These are phyloP conservation scores for Neurospora sp. DNA, from an alignment of 495 filamentous ascomycete species.

Conservation along the genomic window DNA sequence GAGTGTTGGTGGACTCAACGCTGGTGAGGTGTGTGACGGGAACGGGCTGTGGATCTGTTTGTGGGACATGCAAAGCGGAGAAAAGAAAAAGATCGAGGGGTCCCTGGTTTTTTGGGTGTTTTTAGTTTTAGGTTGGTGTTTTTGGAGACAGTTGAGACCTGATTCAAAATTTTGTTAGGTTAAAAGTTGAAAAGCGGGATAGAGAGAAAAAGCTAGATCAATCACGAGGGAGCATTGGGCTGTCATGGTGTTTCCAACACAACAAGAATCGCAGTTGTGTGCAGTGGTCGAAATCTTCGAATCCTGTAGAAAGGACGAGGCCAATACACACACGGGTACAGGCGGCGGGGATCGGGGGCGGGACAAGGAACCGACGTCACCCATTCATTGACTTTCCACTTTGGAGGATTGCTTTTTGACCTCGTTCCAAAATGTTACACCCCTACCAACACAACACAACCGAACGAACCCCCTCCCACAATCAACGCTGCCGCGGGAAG, in stretches of 20 bases:
- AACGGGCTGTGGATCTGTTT: background rate
- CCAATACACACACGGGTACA: background rate
- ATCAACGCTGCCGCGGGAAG: background rate
- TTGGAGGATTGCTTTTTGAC: background rate
- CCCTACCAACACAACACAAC: background rate
- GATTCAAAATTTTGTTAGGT: background rate
- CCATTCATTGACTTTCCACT: background rate
- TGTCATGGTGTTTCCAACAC: background rate
- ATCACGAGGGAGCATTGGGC: background rate
- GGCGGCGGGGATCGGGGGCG: background rate
- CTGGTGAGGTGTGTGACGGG: background rate
- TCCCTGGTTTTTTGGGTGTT: background rate
- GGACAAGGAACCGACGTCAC: background rate
- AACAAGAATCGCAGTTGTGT: background rate
- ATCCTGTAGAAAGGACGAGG: background rate
- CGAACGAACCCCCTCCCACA: background rate
- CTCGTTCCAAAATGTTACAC: background rate
- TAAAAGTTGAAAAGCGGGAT: background rate
- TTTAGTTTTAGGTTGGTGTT: background rate
- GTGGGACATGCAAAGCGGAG: background rate
- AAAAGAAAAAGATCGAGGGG: background rate
- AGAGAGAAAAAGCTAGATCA: background rate
- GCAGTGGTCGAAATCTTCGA: background rate
- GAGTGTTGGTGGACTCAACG: background rate
- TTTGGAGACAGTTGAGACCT: background rate